Conservation (phyloP, 2,329 filamentous ascomycete species). For the Sporothrix inflata region DNA sequence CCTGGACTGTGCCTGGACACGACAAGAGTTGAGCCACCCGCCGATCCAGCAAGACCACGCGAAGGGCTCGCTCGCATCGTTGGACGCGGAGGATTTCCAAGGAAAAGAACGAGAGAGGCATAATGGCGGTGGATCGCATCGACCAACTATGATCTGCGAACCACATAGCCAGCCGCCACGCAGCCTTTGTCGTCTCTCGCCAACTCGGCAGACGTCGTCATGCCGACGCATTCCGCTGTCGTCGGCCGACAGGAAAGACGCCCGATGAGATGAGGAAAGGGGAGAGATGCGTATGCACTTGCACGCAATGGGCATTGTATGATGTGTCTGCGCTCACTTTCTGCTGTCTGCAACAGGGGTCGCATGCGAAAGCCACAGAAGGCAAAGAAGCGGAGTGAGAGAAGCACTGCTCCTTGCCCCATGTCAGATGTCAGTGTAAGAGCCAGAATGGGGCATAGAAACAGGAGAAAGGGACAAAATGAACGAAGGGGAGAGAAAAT, state of each 20-base stretch:
- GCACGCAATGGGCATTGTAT: no score
- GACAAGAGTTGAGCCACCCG: conserved; percentile 8
- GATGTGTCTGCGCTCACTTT: not conserved
- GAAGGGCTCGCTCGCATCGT: not conserved
- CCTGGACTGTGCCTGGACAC: not conserved
- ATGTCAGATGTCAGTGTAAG: not conserved
- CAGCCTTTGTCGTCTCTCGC: conserved; percentile 1
- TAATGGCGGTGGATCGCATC: not conserved
- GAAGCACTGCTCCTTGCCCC: not conserved
- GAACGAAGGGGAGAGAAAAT: not conserved
- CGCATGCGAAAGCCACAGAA: not conserved
- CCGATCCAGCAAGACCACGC: conserved; percentile 12
- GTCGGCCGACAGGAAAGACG: not conserved
- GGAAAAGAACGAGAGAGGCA: not conserved
- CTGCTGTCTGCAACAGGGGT: not conserved
- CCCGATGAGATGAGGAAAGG: not conserved
- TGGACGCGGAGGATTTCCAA: not conserved
- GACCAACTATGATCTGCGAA: conserved; percentile 6
- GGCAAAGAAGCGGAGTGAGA: not conserved
- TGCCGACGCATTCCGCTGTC: not conserved
- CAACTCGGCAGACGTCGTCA: not conserved
- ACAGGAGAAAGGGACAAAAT: not conserved
- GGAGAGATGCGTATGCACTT: not conserved
- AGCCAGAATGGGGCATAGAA: not conserved
- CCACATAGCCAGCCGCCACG: not conserved